These are phyloP conservation scores for Ligustrum vulgare DNA, from an alignment of 257 asterid species.

Conservation along the genomic window DNA sequence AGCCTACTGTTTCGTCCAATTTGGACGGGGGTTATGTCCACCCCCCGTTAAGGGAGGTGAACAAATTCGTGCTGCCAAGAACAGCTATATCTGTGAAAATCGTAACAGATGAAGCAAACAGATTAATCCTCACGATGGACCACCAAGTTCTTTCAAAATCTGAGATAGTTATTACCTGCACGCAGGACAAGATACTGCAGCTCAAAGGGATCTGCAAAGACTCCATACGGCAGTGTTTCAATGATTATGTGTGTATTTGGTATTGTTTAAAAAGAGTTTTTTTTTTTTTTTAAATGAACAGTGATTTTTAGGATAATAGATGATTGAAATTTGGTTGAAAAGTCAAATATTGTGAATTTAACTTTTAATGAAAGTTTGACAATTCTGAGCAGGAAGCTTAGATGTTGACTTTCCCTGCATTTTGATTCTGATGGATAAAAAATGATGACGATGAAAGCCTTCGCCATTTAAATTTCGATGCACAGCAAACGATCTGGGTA, in stretches of 20 bases:
- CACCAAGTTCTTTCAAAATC: neutral
- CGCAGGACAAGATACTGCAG: constrained; percentile 76
- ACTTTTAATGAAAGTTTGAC: no score
- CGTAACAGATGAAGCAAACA: constrained; percentile 26
- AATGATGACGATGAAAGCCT: constrained; percentile 80
- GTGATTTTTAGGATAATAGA: no score
- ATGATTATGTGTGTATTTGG: no score
- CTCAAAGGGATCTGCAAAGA: constrained; percentile 93
- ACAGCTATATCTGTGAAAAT: constrained; percentile 66
- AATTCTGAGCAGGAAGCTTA: constrained; percentile 35
- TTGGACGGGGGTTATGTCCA: no score
- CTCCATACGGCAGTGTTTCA: constrained; percentile 75
- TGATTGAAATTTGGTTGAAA: no score
- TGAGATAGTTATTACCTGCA: constrained; percentile 44
- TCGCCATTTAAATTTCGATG: constrained; percentile 58
- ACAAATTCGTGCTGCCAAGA: no score
- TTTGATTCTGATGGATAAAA: constrained; percentile 48
- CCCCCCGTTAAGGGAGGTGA: no score
- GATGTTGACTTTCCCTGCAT: constrained; percentile 27
- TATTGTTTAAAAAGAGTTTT: no score
- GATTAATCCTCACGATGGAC: constrained; percentile 1
- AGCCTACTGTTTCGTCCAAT: no score
- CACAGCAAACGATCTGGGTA: constrained; percentile 33
- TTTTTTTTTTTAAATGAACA: no score
- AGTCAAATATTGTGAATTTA: no score